Evolutionary conservation across 2,329 filamentous ascomycete species (phyloP).

Genomic region (Monosporascus sp.): DNA sequence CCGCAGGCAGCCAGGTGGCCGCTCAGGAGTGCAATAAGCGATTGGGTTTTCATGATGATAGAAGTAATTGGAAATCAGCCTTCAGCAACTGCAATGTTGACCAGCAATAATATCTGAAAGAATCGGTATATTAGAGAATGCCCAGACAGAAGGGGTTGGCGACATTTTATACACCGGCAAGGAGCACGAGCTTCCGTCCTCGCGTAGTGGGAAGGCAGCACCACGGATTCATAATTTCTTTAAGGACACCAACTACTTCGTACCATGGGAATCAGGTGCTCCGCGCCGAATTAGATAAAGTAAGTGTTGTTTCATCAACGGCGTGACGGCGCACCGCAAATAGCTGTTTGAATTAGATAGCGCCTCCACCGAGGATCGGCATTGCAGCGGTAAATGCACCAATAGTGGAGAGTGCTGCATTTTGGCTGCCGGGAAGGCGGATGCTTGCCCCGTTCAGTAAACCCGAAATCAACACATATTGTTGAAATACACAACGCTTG

Average conservation of each 20-base stretch:
- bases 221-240: background rate
- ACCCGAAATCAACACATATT: background rate
- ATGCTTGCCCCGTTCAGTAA: background rate
- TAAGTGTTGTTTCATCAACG: background rate
- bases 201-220: background rate
- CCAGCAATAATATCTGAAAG: too few species aligned
- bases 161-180: background rate
- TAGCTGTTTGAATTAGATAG: slow-evolving; percentile 1
- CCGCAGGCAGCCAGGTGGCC: slow-evolving; percentile 29
- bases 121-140: background rate
- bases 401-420: background rate
- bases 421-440: background rate
- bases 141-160: background rate
- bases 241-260: background rate
- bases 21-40: slow-evolving; percentile 14
- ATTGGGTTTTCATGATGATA: slow-evolving; percentile 16
- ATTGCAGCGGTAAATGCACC: background rate
- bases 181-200: background rate
- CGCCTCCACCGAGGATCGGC: slow-evolving; percentile 6
- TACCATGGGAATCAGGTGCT: slow-evolving; percentile 4
- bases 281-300: slow-evolving; percentile 10
- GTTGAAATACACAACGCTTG: background rate
- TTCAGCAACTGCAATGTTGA: too few species aligned
- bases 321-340: background rate
- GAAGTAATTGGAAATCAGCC: background rate